phyloP scores from a whole-genome alignment of 768 basidiomycete species.

The Lactarius hengduanensis region DNA sequence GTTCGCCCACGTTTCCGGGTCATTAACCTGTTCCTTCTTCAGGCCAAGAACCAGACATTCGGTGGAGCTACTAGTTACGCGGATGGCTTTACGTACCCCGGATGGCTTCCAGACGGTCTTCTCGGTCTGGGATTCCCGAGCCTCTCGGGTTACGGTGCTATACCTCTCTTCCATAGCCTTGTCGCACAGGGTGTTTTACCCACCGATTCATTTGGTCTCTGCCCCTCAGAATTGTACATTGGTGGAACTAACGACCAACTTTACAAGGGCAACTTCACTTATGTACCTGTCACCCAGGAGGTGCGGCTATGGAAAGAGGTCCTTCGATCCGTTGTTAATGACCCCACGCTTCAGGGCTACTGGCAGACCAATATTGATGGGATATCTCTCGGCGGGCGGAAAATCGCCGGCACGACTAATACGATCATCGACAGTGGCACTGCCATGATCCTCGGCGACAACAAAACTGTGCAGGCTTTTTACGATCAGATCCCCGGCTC shows the following conservation, averaged over 20 bases:
- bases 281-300: neutral
- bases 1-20: constrained; percentile 20
- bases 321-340: neutral
- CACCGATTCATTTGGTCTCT: constrained; percentile 48
- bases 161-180: constrained; percentile 42
- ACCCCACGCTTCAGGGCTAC: constrained; percentile 19
- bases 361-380: constrained; percentile 28
- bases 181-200: constrained; percentile 36
- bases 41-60: constrained; percentile 40
- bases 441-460: constrained; percentile 28
- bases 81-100: constrained; percentile 16
- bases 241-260: constrained; percentile 14
- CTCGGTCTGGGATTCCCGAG: constrained; percentile 41
- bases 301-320: neutral
- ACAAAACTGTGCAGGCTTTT: constrained; percentile 7
- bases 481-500: constrained; percentile 23
- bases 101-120: constrained; percentile 41
- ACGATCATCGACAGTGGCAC: constrained; percentile 31
- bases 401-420: neutral
- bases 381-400: constrained; percentile 5
- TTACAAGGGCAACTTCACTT: constrained; percentile 12
- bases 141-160: constrained; percentile 30
- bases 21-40: neutral
- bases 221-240: constrained; percentile 34
- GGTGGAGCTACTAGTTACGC: constrained; percentile 44